A percentile compares a stretch with the other conserved stretches of the same genome.
Evolutionary conservation across 2,329 filamentous ascomycete species (phyloP).

Genomic region (Fusarium camptoceras): DNA sequence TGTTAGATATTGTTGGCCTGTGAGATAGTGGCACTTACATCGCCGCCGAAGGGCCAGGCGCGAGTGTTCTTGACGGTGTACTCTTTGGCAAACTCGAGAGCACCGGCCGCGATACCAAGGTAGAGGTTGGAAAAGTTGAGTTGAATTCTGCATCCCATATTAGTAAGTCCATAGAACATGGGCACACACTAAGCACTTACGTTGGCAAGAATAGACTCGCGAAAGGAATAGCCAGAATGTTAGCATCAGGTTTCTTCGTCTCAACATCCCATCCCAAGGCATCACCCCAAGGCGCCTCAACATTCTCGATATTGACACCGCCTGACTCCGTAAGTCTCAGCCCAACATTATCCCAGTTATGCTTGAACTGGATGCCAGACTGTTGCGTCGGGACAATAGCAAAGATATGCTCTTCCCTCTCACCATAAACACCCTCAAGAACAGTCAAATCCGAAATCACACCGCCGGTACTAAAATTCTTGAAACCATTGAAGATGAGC

Average conservation of each 20-base stretch:
- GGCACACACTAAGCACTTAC: background rate
- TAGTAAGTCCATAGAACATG: background rate
- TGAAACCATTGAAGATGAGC: slow-evolving; percentile 70
- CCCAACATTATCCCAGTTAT: slow-evolving; percentile 23
- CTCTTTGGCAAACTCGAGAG: slow-evolving; percentile 56
- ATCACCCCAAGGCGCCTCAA: slow-evolving; percentile 5
- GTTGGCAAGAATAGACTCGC: background rate
- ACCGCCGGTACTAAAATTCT: slow-evolving; percentile 76
- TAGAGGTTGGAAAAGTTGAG: slow-evolving; percentile 20
- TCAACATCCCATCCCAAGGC: slow-evolving; percentile 14
- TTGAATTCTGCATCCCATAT: background rate
- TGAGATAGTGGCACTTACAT: slow-evolving; percentile 53
- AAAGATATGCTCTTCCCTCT: slow-evolving; percentile 16
- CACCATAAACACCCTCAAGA: slow-evolving; percentile 69
- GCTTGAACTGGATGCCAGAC: slow-evolving; percentile 9
- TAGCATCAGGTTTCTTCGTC: slow-evolving; percentile 7
- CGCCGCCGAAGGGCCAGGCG: slow-evolving; percentile 71
- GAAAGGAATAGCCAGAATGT: slow-evolving; percentile 3
- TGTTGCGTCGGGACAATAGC: slow-evolving; percentile 14
- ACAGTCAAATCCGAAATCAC: slow-evolving; percentile 75
- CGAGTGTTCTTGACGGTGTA: slow-evolving; percentile 70
- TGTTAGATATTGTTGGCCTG: fast-evolving
- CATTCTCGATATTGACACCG: slow-evolving; percentile 9
- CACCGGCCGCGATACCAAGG: slow-evolving; percentile 6
- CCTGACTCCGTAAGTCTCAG: slow-evolving; percentile 12